Base-by-base conservation (phyloP, 192 early-diverging fungal genomes). In the Oehlia diaphana region DNA sequence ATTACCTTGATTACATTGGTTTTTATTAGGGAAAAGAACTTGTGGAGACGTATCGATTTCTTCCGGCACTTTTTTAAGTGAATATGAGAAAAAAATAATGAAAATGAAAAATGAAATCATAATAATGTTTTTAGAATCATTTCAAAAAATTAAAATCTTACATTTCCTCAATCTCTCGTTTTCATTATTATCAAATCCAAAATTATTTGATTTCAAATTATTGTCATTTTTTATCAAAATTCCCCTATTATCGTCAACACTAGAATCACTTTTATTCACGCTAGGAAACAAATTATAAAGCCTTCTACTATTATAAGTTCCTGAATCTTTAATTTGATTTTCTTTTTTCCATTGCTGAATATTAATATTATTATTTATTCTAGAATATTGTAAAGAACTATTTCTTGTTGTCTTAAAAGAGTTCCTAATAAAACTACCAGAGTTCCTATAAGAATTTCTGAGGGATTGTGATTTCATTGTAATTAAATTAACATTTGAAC, bases 281-380 rank as follows among this genome's bases (percentile, higher is more conserved):
- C 42, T 9, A 47, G 44, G 2, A 33, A 9, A 2, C 12, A 5
- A 21, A 66, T 66, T 66, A 66, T 66, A 66, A 26, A 66, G 33
- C 28, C 26, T 66, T 66, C 64, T 66, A 66, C 26, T 33, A 66
- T 66, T 66, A 66, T 66, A 66, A 66, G 13, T 33, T 28, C 13
- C 50, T 16, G 13, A 13, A 58, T 21, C 53, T 58, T 58, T 19
- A 2, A 2, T 47, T 47, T 9, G 44, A 47, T 47, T 47, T 5
- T 58, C 16, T n/a, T 58, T 19, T 19, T 58, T 58, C 53, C 53
- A 58, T 21, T 58, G 53, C 6, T 58, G 53, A 21, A 58, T 21
- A 58, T 58, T 58, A 58, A 58, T 21, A n/a, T n/a, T 58, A 21
- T 58, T 58, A 58, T 58, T 58, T 21, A 21, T 12, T 28, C 28